Evolutionary conservation across 805 yeast species (phyloP).

Genomic region (Maudiozyma turicensis): DNA sequence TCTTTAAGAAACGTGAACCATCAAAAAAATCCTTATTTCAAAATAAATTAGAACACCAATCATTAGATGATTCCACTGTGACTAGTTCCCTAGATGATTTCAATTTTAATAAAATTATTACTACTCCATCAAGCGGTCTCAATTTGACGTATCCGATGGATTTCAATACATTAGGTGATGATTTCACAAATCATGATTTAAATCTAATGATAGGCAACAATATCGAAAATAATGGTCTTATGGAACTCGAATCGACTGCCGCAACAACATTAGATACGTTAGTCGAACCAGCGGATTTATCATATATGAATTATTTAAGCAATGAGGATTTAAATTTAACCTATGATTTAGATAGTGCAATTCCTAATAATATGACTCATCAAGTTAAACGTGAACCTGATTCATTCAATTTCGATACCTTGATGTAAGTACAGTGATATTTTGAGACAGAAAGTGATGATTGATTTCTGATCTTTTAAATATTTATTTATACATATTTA

Average conservation of each 20-base stretch:
- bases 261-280: not conserved
- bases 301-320: not conserved
- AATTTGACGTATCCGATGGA: not conserved
- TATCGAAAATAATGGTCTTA: not conserved
- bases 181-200: not conserved
- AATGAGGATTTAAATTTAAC: not conserved
- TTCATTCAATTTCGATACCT: not conserved
- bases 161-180: not conserved
- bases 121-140: not conserved
- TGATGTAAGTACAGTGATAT: not conserved
- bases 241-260: not conserved
- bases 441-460: not conserved
- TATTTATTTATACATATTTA: not conserved
- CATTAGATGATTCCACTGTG: not conserved
- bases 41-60: too few relatives aligned
- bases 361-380: not conserved
- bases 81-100: not conserved
- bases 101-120: not conserved
- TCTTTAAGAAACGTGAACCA: not conserved
- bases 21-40: not conserved
- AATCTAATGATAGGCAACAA: not conserved
- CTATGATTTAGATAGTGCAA: too few relatives aligned
- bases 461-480: not conserved
- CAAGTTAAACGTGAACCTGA: not conserved
- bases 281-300: not conserved